Evolutionary conservation across 176 grass and related monocot species (phyloP).

Genomic region (Musa schizocarpa): DNA sequence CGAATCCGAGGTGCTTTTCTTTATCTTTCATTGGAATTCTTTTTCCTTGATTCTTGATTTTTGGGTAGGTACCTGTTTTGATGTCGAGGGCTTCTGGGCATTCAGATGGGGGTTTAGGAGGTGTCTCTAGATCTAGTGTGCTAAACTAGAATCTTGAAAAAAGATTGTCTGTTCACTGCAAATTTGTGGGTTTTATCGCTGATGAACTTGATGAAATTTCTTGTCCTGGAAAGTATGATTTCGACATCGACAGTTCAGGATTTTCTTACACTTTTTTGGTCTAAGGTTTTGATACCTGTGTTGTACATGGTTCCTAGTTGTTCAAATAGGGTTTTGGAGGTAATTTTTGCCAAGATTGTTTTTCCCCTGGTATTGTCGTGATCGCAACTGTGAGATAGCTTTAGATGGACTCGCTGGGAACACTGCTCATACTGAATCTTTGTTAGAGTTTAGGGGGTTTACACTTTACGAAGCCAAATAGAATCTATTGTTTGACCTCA

Average conservation of each 20-base stretch:
- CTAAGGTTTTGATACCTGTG: neutral
- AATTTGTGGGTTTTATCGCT: neutral
- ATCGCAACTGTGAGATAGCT: too few relatives aligned
- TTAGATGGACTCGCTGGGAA: too few relatives aligned
- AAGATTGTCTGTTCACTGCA: neutral
- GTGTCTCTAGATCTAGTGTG: neutral
- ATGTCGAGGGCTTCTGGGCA: too few relatives aligned
- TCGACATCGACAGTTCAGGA: neutral
- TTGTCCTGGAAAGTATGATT: neutral
- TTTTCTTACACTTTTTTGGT: neutral
- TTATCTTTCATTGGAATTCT: neutral
- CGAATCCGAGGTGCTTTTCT: slow-evolving; percentile 53
- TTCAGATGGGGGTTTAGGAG: neutral
- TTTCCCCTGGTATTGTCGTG: too few relatives aligned
- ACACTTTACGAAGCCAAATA: too few relatives aligned
- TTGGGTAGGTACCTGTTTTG: neutral
- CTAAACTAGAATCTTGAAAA: neutral
- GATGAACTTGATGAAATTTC: neutral
- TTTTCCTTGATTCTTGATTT: neutral
- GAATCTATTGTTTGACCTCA: neutral
- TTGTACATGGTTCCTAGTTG: neutral
- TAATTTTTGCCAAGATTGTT: too few relatives aligned
- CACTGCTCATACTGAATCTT: too few relatives aligned
- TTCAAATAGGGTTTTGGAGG: neutral
- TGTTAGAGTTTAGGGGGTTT: too few relatives aligned